Evolutionary conservation across 371 early-diverging fungal species (phyloP), one percentile per base, ranked within the genome.

Genomic region (Mycotypha africana): DNA sequence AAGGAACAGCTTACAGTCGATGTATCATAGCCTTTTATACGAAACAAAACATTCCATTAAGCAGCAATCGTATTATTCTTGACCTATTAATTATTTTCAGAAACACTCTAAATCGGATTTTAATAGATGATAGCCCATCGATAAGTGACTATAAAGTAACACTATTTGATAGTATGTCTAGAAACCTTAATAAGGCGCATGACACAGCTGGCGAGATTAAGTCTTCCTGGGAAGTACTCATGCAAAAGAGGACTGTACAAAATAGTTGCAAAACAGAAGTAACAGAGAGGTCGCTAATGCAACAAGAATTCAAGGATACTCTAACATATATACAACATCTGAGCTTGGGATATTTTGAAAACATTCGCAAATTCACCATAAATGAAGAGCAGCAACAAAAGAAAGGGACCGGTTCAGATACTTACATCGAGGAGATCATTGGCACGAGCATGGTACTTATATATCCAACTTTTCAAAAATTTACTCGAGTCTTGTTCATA

Each of bases 351-450:
- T 80, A 80, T 53, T 76, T 74, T 54, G 67, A 75, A 1, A 81
- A 83, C 38, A 69, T 78, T 43, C 63, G 67, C 12, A 62, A 65
- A 17, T 74, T 64, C 35, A 67, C 74, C 17, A 67, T 72, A 37
- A 70, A 65, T 34, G 58, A 62, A 11, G 44, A 56, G 20, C 58
- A 65, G 14, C 73, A 80, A 51, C 74, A 70, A 6, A 68, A 66
- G 26, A 65, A 60, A 25, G 65, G 66, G 59, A 61, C 72, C 5
- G n/a, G n/a, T n/a, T 51, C 59, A 10, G 76, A 76, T 42, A 69
- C 73, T 34, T 81, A 78, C 36, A 73, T 70, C 57, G 69, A 66
- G 32, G 79, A 78, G 38, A 78, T 81, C 38, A 74, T 81, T 76
- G 75, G 73, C 12, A 65, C 70, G 17, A 77, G 79, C 16, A 56